Evolutionary conservation across 78 protist species (phyloP).

Genomic region (Guillardia theta): DNA sequence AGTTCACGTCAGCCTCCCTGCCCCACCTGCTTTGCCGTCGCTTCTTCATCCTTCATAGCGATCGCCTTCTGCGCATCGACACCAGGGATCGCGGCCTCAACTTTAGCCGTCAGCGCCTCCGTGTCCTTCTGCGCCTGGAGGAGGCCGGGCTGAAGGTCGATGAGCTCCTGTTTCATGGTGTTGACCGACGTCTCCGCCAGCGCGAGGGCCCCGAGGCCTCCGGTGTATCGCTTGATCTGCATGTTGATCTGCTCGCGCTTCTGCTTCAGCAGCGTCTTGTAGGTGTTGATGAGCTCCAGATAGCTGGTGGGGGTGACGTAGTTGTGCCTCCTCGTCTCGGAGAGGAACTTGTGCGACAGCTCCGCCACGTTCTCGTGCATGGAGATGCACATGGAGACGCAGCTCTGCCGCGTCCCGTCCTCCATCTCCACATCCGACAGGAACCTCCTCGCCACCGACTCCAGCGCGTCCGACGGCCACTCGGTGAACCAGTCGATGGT

Average conservation of each 20-base stretch:
- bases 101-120: not conserved
- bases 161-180: constrained; percentile 50
- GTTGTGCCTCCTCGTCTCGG: constrained; percentile 31
- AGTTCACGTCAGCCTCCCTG: too few species aligned
- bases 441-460: constrained; percentile 69
- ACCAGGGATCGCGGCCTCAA: constrained; percentile 42
- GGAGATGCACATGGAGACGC: constrained; percentile 41
- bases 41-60: not conserved
- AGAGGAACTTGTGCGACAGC: constrained; percentile 27
- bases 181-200: not conserved
- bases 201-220: constrained; percentile 65
- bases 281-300: constrained; percentile 67
- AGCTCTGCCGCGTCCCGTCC: not conserved
- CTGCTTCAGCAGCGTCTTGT: constrained; percentile 27
- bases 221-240: constrained; percentile 48
- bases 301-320: constrained; percentile 74
- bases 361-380: constrained; percentile 60
- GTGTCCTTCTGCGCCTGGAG: not conserved
- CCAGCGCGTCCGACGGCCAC: constrained; percentile 93
- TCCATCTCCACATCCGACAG: constrained; percentile 48
- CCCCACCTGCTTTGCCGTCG: not conserved
- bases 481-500: constrained; percentile 87
- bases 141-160: constrained; percentile 56
- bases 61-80: constrained; percentile 44
- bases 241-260: not conserved